A percentile compares a stretch with the other conserved stretches of the same genome.
These are phyloP conservation scores for Coemansia sp. DNA, from an alignment of 192 early-diverging fungal genomes.

Conservation along the genomic window DNA sequence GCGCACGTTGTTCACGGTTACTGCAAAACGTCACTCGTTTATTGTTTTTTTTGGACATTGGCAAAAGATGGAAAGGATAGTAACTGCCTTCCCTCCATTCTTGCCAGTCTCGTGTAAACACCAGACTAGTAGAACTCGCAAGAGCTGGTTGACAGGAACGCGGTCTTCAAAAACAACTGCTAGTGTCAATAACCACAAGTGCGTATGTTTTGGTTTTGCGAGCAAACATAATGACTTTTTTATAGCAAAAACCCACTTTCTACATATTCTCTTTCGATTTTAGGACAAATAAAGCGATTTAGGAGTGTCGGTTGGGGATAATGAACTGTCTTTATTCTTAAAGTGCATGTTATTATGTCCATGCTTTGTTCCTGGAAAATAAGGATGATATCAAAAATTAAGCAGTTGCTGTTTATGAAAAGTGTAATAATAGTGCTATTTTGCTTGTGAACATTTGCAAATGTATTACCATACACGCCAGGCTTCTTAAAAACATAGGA, in stretches of 20 bases:
- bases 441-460: not conserved
- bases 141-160: not conserved
- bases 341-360: too few species aligned
- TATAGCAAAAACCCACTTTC: too few species aligned
- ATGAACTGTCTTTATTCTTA: too few species aligned
- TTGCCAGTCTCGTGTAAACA: not conserved
- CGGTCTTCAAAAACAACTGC: too few species aligned
- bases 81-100: not conserved
- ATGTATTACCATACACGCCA: not conserved
- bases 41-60: not conserved
- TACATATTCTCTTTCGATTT: too few species aligned
- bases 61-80: not conserved
- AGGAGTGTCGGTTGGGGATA: too few species aligned
- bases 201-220: not conserved
- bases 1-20: not conserved
- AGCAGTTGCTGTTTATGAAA: not conserved
- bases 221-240: not conserved
- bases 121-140: not conserved
- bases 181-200: not conserved
- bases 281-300: too few species aligned
- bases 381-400: too few species aligned
- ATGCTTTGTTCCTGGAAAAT: too few species aligned
- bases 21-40: constrained; percentile 1
- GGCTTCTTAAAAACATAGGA: too few species aligned
- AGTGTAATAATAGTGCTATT: not conserved